Evolutionary conservation across 352 stramenopile genomes (phyloP), one percentile per base, ranked within the genome.

Genomic region (Phytophthora multivora): DNA sequence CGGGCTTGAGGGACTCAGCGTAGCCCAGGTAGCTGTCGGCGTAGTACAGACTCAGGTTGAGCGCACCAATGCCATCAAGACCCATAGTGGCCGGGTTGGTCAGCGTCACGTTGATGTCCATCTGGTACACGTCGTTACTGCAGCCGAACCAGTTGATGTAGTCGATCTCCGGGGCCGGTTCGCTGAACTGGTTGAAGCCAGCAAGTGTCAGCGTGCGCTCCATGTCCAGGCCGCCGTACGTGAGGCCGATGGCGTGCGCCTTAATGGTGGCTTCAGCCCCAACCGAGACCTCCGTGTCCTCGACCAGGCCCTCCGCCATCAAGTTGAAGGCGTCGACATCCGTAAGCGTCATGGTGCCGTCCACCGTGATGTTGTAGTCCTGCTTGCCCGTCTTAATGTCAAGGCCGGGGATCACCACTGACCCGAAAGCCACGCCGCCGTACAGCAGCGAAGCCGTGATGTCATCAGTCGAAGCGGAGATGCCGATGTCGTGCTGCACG

Each of bases 31-130:
- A 92, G 23, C 74, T 68, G 33, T 86, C 50, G 11, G 66, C 57
- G 61, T 82, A 88, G 73, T 89, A 89, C 28, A 92, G 56, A 15
- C 69, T 89, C 60, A 92, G 59, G 60, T 90, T 92, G 42, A 92
- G 75, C 41, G 69, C 59, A 36, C 79, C 83, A 25, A 92, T 75
- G 57, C 81, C 76, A 41, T 84, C 59, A 18, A 90, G 55, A 10
- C 78, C 78, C 53, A 90, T 72, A 30, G 67, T 47, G 16, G 72
- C 63, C 51, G 71, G 60, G 61, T 86, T 86, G 49, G 73, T 64
- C 30, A 90, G 52, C 12, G 73, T 88, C 53, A 83, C 74, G 63
- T 92, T 90, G 64, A 88, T 80, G 48, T 73, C 57, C 50, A 90
- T 83, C 25, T 75, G 58, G 55, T 77, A 79, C 56, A 70, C 48